Conservation (phyloP, 1,139 yeast species). For the Candida neerlandica region DNA sequence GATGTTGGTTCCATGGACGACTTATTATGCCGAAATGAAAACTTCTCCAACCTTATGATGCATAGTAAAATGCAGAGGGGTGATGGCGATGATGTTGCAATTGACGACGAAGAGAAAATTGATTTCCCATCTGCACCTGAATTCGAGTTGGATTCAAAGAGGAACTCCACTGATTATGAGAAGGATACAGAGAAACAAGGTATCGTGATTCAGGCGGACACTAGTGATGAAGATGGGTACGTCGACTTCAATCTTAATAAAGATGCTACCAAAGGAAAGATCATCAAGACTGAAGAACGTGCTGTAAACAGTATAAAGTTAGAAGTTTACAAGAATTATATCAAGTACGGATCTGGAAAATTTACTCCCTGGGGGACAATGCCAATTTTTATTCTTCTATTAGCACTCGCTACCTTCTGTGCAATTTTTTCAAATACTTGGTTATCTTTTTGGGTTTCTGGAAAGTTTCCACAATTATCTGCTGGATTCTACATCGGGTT, state of each 20-base stretch:
- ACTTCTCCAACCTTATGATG: slow-evolving; percentile 55
- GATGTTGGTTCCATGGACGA: slow-evolving; percentile 62
- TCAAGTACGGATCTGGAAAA: slow-evolving; percentile 59
- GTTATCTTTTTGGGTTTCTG: slow-evolving; percentile 81
- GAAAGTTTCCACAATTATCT: slow-evolving; percentile 49
- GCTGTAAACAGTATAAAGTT: slow-evolving; percentile 42
- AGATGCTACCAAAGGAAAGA: slow-evolving; percentile 33
- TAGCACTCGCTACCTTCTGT: slow-evolving; percentile 54
- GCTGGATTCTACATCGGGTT: slow-evolving; percentile 71
- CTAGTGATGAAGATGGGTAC: slow-evolving; percentile 19
- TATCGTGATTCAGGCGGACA: neutral
- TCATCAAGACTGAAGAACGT: slow-evolving; percentile 34
- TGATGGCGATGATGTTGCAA: slow-evolving; percentile 19
- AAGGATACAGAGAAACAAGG: slow-evolving; percentile 15
- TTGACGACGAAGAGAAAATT: slow-evolving; percentile 3
- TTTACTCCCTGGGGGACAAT: slow-evolving; percentile 27
- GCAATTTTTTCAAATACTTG: slow-evolving; percentile 73
- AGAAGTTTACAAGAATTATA: slow-evolving; percentile 45
- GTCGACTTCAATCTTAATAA: slow-evolving; percentile 21
- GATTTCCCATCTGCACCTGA: slow-evolving; percentile 13
- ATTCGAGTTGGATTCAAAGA: neutral
- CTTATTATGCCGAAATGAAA: slow-evolving; percentile 44
- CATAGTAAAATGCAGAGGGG: slow-evolving; percentile 30
- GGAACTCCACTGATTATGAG: neutral
- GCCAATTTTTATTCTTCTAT: slow-evolving; percentile 16